These are phyloP conservation scores for Trichocladium uniseriatum DNA, from an alignment of 495 filamentous ascomycete species.

Conservation along the genomic window DNA sequence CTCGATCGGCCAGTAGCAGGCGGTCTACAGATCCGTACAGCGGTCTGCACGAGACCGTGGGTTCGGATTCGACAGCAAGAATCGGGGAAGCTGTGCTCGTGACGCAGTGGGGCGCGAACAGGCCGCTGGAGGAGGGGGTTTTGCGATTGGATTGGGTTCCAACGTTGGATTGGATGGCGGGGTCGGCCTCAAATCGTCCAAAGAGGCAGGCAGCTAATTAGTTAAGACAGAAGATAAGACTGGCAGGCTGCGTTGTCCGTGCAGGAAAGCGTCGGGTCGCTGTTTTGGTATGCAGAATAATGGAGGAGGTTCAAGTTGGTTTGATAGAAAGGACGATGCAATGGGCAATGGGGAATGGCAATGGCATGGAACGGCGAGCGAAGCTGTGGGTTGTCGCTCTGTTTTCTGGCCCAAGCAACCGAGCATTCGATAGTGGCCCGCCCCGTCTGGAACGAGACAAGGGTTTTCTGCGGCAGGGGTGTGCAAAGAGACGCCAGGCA, in stretches of 20 bases:
- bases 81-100: conserved; percentile 9
- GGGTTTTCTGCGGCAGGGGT: conserved; percentile 1
- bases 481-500: background rate
- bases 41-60: conserved; percentile 10
- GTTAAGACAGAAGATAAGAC: background rate
- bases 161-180: no score
- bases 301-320: background rate
- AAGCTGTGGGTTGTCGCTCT: background rate
- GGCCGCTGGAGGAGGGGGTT: background rate
- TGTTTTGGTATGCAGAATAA: background rate
- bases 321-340: no score
- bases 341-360: no score
- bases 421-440: background rate
- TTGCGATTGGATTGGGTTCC: conserved; percentile 8
- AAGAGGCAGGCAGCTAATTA: background rate
- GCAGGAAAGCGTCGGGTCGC: background rate
- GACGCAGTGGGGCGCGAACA: conserved; percentile 13
- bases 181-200: no score
- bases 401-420: background rate
- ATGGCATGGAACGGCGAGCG: no score
- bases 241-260: conserved; percentile 4
- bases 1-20: conserved; percentile 13
- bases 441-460: background rate
- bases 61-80: conserved; percentile 4
- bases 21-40: no score